Evolutionary conservation across 352 stramenopile genomes (phyloP).

Genomic region (Phytophthora foliorum): DNA sequence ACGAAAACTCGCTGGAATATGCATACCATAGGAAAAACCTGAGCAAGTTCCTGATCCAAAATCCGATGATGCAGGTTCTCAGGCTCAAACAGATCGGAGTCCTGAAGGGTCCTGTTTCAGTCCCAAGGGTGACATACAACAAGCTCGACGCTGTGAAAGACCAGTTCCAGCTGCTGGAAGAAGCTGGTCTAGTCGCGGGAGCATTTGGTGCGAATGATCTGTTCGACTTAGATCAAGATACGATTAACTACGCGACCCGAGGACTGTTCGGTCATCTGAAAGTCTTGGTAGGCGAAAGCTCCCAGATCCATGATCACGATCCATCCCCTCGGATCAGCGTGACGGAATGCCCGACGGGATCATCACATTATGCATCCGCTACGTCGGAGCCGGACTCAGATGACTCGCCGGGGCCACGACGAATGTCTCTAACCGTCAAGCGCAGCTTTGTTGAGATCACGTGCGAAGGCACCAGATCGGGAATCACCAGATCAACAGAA

Average conservation of each 20-base stretch:
- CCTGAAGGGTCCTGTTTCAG: not conserved
- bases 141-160: not conserved
- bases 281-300: not conserved
- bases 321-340: not conserved
- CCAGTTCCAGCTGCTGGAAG: not conserved
- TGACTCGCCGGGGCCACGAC: not conserved
- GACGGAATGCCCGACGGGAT: not conserved
- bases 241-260: not conserved
- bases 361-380: not conserved
- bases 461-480: not conserved
- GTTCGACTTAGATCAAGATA: not conserved
- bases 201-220: slow-evolving; percentile 3
- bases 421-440: slow-evolving; percentile 3
- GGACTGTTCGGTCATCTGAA: not conserved
- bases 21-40: not conserved
- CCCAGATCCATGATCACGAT: not conserved
- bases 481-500: not conserved
- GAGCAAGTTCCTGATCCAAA: not conserved
- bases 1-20: not conserved
- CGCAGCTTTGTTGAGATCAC: not conserved
- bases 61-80: slow-evolving; percentile 1
- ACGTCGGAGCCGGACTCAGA: not conserved
- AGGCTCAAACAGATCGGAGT: not conserved
- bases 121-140: not conserved
- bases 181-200: not conserved